Evolutionary conservation across 768 basidiomycete species (phyloP).

Genomic region (Russula dissimulans): DNA sequence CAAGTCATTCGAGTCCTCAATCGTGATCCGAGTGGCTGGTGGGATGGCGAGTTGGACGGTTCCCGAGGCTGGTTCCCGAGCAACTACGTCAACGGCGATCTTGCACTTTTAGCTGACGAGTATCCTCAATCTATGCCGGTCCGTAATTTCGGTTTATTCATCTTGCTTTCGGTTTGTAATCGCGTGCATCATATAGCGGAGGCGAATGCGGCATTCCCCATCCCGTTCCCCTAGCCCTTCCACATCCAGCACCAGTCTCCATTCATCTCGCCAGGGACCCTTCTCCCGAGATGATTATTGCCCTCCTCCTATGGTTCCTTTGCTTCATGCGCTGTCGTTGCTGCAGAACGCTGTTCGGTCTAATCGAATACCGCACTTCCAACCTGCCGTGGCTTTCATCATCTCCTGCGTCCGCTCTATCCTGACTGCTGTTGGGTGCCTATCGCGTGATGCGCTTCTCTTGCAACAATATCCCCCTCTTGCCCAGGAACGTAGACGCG

Average conservation of each 20-base stretch:
- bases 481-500: slow-evolving; percentile 68
- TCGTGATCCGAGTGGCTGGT: slow-evolving; percentile 87
- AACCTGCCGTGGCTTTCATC: slow-evolving; percentile 89
- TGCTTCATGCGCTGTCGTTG: slow-evolving; percentile 77
- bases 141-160: slow-evolving; percentile 23
- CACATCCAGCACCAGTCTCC: slow-evolving; percentile 1
- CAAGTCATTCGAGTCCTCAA: slow-evolving; percentile 89
- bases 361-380: slow-evolving; percentile 76
- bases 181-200: slow-evolving; percentile 4
- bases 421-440: slow-evolving; percentile 72
- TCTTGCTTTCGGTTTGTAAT: neutral
- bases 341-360: slow-evolving; percentile 76
- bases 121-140: slow-evolving; percentile 36
- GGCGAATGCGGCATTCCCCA: slow-evolving; percentile 24
- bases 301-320: slow-evolving; percentile 71
- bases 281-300: slow-evolving; percentile 36
- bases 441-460: slow-evolving; percentile 70
- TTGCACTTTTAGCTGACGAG: slow-evolving; percentile 49
- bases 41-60: slow-evolving; percentile 92
- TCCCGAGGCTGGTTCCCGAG: slow-evolving; percentile 96
- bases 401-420: slow-evolving; percentile 90
- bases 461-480: slow-evolving; percentile 59
- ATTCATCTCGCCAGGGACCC: slow-evolving; percentile 9
- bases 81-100: slow-evolving; percentile 79
- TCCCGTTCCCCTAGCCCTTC: slow-evolving; percentile 5